Percentiles rank a stretch among this genome's conserved stretches.
These are phyloP conservation scores for Leccinum olivaceopallidum DNA, from an alignment of 768 basidiomycete species.

Conservation along the genomic window DNA sequence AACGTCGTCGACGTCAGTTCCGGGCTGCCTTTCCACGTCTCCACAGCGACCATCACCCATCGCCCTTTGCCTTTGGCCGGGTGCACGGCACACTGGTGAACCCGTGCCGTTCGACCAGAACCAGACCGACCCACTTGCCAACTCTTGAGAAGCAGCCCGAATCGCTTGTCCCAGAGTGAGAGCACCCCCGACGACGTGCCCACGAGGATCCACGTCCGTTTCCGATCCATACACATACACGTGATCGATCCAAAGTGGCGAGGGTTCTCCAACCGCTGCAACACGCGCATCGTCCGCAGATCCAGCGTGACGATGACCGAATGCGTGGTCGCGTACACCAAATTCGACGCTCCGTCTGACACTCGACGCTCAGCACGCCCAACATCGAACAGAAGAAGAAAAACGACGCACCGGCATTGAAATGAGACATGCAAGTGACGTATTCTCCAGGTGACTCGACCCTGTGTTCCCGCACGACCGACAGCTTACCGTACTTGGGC, in stretches of 20 bases:
- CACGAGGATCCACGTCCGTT: constrained; percentile 84
- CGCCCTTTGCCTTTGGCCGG: constrained; percentile 85
- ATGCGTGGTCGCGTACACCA: constrained; percentile 85
- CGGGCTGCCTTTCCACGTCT: constrained; percentile 42
- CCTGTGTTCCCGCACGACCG: constrained; percentile 79
- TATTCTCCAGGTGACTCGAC: constrained; percentile 75
- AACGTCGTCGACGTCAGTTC: constrained; percentile 49
- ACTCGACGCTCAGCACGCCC: not conserved
- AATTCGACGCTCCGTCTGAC: constrained; percentile 72
- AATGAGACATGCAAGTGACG: constrained; percentile 82
- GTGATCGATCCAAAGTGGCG: constrained; percentile 86
- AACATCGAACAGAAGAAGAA: not conserved
- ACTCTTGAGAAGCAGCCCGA: constrained; percentile 83
- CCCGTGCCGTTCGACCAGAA: constrained; percentile 51
- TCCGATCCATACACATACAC: constrained; percentile 79
- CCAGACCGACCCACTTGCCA: constrained; percentile 74
- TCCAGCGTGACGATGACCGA: constrained; percentile 77
- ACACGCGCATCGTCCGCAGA: constrained; percentile 76
- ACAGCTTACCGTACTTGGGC: constrained; percentile 82
- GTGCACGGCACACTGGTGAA: constrained; percentile 79
- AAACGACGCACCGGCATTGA: constrained; percentile 58
- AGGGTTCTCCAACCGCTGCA: constrained; percentile 82
- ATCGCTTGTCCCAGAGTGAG: constrained; percentile 93
- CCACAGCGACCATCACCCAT: constrained; percentile 87
- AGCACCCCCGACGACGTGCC: constrained; percentile 86